Percentiles rank a stretch among this genome's conserved stretches.
phyloP scores from a whole-genome alignment of 2,329 filamentous ascomycete genomes.

The Neofusicoccum sp. region DNA sequence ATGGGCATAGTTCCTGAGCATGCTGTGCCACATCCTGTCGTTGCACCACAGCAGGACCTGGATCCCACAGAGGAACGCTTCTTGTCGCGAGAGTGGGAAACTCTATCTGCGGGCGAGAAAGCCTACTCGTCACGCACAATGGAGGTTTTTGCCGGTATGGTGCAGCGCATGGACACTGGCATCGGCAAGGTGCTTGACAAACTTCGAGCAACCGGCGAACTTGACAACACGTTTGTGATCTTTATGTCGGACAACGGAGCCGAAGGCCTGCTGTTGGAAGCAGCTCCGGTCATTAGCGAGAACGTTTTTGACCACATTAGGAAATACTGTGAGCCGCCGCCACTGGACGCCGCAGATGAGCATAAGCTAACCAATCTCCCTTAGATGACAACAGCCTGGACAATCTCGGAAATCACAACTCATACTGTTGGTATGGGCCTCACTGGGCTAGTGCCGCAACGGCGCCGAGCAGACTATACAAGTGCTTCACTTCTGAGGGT shows the following conservation, averaged over 20 bases:
- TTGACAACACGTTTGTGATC: constrained; percentile 38
- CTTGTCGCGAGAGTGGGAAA: constrained; percentile 23
- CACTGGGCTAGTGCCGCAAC: constrained; percentile 31
- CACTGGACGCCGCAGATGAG: not conserved
- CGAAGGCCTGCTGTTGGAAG: constrained; percentile 34
- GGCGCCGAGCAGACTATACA: constrained; percentile 25
- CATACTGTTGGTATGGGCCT: constrained; percentile 38
- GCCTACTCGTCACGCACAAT: constrained; percentile 39
- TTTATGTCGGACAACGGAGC: constrained; percentile 43
- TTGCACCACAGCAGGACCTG: constrained; percentile 21
- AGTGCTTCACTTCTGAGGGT: constrained; percentile 25
- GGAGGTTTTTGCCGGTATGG: constrained; percentile 39
- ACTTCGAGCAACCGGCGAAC: constrained; percentile 30
- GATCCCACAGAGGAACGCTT: constrained; percentile 18
- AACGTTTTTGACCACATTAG: constrained; percentile 32
- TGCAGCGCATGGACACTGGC: constrained; percentile 33
- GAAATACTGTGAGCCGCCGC: constrained; percentile 27
- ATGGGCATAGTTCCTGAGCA: constrained; percentile 26
- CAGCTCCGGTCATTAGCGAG: constrained; percentile 31
- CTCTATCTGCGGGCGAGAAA: constrained; percentile 35
- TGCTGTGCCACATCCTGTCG: constrained; percentile 26
- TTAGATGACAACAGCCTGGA: constrained; percentile 37
- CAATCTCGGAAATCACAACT: constrained; percentile 36
- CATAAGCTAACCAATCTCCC: not conserved
- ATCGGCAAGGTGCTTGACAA: constrained; percentile 35